These are phyloP conservation scores for Stephanodiscus triporus DNA, from an alignment of 108 stramenopile species.

Conservation along the genomic window DNA sequence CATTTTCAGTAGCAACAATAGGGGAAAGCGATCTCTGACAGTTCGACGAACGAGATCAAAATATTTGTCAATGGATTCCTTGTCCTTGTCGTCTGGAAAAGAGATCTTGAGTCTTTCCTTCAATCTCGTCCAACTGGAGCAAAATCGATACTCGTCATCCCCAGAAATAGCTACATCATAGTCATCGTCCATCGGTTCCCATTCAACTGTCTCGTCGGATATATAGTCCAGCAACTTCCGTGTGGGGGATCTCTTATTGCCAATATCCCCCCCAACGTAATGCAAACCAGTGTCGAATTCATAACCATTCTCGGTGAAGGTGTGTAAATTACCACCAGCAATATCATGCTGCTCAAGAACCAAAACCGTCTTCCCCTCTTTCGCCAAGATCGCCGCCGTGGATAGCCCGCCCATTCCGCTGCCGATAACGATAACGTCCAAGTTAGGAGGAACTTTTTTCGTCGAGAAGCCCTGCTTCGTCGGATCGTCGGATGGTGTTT, in stretches of 20 bases:
- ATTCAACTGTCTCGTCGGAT: conserved; percentile 45
- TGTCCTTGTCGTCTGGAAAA: conserved; percentile 42
- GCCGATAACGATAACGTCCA: conserved; percentile 58
- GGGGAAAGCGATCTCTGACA: conserved; percentile 9
- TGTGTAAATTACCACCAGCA: conserved; percentile 59
- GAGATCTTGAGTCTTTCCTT: conserved; percentile 22
- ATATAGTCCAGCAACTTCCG: conserved; percentile 37
- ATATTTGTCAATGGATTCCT: conserved; percentile 30
- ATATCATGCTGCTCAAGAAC: conserved; percentile 63
- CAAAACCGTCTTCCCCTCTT: conserved; percentile 54
- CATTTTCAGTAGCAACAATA: conserved; percentile 12
- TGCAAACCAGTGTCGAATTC: conserved; percentile 66
- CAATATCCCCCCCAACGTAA: conserved; percentile 53
- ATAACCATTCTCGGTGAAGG: conserved; percentile 60
- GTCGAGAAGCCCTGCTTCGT: conserved; percentile 42
- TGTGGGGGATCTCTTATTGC: conserved; percentile 13
- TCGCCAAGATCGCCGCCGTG: conserved; percentile 51
- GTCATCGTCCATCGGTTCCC: conserved; percentile 49
- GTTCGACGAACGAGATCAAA: conserved; percentile 11
- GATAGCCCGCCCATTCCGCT: conserved; percentile 62
- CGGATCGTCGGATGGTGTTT: conserved; percentile 22
- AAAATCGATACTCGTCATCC: conserved; percentile 22
- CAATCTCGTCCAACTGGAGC: conserved; percentile 27
- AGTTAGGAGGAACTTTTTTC: conserved; percentile 19
- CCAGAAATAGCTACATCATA: conserved; percentile 39